phyloP scores from a whole-genome alignment of 306 rosid species.

The Malus orientalis region DNA sequence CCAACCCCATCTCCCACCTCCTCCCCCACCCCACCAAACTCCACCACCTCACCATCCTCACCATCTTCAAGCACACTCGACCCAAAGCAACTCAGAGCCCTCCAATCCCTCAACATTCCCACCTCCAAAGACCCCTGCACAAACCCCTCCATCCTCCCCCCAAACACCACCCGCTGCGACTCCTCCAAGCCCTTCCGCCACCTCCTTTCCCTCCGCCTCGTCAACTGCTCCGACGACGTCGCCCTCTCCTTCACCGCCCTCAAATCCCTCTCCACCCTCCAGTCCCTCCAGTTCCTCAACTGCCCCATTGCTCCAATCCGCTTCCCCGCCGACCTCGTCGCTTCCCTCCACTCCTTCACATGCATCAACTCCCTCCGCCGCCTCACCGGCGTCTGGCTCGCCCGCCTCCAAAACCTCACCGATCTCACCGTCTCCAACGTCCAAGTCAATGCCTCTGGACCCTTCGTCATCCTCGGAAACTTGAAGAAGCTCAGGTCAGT shows the following conservation, averaged over 20 bases:
- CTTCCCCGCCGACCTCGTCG: constrained; percentile 57
- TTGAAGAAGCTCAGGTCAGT: constrained; percentile 57
- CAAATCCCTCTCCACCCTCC: constrained; percentile 71
- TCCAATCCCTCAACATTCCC: constrained; percentile 82
- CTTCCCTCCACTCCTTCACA: constrained; percentile 73
- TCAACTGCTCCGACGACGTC: constrained; percentile 63
- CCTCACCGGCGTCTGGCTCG: constrained; percentile 76
- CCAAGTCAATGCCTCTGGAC: constrained; percentile 49
- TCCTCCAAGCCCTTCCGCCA: constrained; percentile 71
- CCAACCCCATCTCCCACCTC: constrained; percentile 9
- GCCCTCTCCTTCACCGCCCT: constrained; percentile 83
- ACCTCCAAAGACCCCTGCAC: constrained; percentile 74
- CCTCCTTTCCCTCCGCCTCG: constrained; percentile 53
- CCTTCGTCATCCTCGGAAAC: constrained; percentile 64
- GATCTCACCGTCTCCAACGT: constrained; percentile 60
- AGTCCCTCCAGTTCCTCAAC: constrained; percentile 53
- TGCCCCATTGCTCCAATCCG: constrained; percentile 78
- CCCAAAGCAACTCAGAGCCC: constrained; percentile 79
- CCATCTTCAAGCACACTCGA: constrained; percentile 45
- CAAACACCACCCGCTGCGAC: constrained; percentile 69
- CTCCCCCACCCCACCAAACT: constrained; percentile 6
- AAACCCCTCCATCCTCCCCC: constrained; percentile 29
- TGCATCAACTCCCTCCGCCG: constrained; percentile 43
- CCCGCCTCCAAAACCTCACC: constrained; percentile 64
- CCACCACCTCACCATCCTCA: constrained; percentile 9